Percentiles rank a stretch among this genome's conserved stretches.
phyloP scores from a whole-genome alignment of 257 asterid species.

The Gentiana straminea region DNA sequence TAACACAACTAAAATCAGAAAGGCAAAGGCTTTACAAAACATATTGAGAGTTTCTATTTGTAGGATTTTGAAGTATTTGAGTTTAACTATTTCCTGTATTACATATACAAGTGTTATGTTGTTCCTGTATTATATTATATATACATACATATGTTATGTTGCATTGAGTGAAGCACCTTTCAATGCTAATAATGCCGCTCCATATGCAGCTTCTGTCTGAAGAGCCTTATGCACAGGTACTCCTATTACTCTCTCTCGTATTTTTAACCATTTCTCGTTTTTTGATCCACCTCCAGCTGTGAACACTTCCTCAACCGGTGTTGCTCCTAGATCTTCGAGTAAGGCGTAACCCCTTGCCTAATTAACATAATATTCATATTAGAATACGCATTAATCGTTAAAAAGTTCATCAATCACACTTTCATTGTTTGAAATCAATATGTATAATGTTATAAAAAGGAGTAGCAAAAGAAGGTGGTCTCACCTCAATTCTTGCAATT shows the following conservation, averaged over 20 bases:
- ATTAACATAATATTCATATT: no score
- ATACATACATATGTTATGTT: background rate
- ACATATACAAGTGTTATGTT: no score
- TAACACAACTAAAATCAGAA: no score
- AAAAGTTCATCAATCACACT: no score
- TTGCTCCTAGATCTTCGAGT: slow-evolving; percentile 76
- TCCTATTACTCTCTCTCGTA: slow-evolving; percentile 75
- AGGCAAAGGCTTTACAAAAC: no score
- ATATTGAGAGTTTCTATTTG: no score
- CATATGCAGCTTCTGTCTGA: slow-evolving; percentile 94
- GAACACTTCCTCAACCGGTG: slow-evolving; percentile 75
- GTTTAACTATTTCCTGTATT: no score
- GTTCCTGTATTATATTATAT: background rate
- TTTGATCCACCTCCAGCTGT: slow-evolving; percentile 91
- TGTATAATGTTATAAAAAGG: no score
- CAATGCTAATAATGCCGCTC: slow-evolving; percentile 77
- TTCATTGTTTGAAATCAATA: no score
- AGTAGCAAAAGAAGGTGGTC: background rate
- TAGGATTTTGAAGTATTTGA: no score
- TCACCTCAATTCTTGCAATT: slow-evolving; percentile 87
- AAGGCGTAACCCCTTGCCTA: slow-evolving; percentile 77
- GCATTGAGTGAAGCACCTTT: slow-evolving; percentile 31
- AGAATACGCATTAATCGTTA: background rate
- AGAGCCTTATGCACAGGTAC: slow-evolving; percentile 58
- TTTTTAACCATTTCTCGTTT: slow-evolving; percentile 68